A percentile compares a stretch with the other conserved stretches of the same genome.
Conservation (phyloP, 306 rosid species). For the Gastrolobium villosum region DNA sequence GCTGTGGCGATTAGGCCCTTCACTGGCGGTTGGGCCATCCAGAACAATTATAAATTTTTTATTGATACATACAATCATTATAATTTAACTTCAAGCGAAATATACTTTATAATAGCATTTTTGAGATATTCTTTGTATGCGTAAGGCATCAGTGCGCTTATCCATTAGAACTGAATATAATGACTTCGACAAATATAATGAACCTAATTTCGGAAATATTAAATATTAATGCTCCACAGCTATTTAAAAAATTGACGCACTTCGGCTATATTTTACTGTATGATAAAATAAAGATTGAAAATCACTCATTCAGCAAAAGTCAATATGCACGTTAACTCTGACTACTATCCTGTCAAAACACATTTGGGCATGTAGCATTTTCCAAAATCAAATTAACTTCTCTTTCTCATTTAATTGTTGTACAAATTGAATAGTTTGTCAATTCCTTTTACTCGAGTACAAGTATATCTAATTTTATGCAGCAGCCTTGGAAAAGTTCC, state of each 20-base stretch:
- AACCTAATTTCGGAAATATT: not conserved
- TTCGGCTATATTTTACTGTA: too few species aligned
- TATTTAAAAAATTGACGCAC: too few species aligned
- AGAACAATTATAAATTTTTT: too few species aligned
- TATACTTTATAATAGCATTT: not conserved
- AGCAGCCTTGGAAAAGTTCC: not conserved
- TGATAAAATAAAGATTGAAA: too few species aligned
- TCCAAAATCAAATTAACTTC: not conserved
- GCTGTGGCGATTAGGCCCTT: too few species aligned
- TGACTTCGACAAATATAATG: not conserved
- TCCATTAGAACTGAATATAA: not conserved
- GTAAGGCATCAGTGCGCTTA: not conserved
- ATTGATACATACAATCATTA: too few species aligned
- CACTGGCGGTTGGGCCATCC: too few species aligned
- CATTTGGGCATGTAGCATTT: not conserved
- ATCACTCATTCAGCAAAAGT: too few species aligned
- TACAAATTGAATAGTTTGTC: not conserved
- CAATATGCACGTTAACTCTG: not conserved
- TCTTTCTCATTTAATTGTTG: not conserved
- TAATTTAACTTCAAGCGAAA: not conserved
- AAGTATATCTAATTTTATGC: not conserved
- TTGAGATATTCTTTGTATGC: not conserved
- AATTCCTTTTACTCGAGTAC: not conserved
- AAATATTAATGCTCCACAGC: not conserved
- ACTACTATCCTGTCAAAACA: not conserved